Evolutionary conservation across 2,329 filamentous ascomycete genomes (phyloP).

Genomic region (Eutypa lata): DNA sequence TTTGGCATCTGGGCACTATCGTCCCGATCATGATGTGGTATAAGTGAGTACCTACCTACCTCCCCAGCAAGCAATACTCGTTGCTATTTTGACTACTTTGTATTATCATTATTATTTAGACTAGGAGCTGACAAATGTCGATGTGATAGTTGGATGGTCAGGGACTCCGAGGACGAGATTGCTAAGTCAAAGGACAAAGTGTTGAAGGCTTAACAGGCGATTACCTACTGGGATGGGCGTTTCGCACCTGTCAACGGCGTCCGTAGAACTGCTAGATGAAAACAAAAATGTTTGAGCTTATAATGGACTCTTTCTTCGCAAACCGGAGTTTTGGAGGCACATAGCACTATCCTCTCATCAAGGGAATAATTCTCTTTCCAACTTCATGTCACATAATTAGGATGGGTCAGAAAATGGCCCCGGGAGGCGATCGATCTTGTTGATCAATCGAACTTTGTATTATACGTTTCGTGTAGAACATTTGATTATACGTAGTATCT

Average conservation of each 20-base stretch:
- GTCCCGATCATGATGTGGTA: slow-evolving; percentile 88
- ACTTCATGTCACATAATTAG: too few relatives aligned
- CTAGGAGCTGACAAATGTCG: neutral
- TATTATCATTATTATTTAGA: slow-evolving; percentile 3
- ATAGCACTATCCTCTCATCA: neutral
- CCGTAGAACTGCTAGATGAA: too few relatives aligned
- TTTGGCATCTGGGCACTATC: slow-evolving; percentile 96
- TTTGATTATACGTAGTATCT: neutral
- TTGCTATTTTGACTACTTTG: neutral
- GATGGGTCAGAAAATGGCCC: too few relatives aligned
- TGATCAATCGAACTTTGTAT: neutral
- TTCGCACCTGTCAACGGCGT: too few relatives aligned
- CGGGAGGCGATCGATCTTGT: too few relatives aligned
- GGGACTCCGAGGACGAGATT: slow-evolving; percentile 80
- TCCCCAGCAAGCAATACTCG: neutral
- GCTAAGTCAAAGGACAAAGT: slow-evolving; percentile 53
- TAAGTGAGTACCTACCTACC: slow-evolving; percentile 61
- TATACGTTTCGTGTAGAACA: too few relatives aligned
- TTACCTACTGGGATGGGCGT: too few relatives aligned
- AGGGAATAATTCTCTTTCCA: too few relatives aligned
- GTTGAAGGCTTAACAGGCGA: slow-evolving; percentile 59
- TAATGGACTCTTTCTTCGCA: too few relatives aligned
- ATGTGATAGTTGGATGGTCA: slow-evolving; percentile 72
- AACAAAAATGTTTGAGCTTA: too few relatives aligned
- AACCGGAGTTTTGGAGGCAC: neutral